Conservation (phyloP, 768 basidiomycete genomes). For the Leccinum incarnatum region DNA sequence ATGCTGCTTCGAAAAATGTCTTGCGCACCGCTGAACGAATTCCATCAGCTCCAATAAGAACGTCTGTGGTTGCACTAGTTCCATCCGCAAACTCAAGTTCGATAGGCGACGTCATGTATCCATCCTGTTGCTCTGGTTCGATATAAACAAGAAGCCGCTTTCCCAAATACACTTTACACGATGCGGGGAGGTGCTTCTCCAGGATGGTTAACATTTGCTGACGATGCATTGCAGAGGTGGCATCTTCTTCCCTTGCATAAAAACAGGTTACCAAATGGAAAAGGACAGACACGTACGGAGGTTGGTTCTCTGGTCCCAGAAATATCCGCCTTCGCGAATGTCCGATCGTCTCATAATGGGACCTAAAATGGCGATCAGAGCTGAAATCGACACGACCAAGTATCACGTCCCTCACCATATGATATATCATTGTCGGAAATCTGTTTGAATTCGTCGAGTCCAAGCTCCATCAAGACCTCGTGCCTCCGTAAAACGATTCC, state of each 20-base stretch:
- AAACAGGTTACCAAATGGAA: background rate
- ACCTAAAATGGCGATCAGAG: background rate
- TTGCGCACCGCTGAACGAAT: constrained; percentile 31
- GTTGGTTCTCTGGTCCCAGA: constrained; percentile 24
- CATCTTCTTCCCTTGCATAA: constrained; percentile 6
- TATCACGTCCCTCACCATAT: constrained; percentile 6
- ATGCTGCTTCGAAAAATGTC: constrained; percentile 19
- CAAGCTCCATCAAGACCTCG: constrained; percentile 42
- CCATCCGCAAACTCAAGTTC: constrained; percentile 17
- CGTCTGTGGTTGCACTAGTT: constrained; percentile 32
- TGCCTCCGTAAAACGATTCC: constrained; percentile 47
- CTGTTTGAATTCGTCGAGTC: constrained; percentile 33
- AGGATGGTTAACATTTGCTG: constrained; percentile 19
- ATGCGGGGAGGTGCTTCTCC: constrained; percentile 15
- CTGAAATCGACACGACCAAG: constrained; percentile 1
- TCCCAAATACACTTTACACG: constrained; percentile 14
- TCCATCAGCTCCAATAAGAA: constrained; percentile 48
- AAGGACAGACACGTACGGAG: constrained; percentile 13
- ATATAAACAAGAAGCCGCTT: constrained; percentile 23
- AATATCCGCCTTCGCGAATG: constrained; percentile 30
- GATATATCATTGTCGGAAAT: constrained; percentile 8
- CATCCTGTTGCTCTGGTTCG: constrained; percentile 8
- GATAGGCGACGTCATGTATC: constrained; percentile 26
- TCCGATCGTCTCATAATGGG: constrained; percentile 21
- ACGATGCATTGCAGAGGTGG: constrained; percentile 17